Conservation (phyloP, 2,329 filamentous ascomycete species). For the Pleomassaria siparia region DNA sequence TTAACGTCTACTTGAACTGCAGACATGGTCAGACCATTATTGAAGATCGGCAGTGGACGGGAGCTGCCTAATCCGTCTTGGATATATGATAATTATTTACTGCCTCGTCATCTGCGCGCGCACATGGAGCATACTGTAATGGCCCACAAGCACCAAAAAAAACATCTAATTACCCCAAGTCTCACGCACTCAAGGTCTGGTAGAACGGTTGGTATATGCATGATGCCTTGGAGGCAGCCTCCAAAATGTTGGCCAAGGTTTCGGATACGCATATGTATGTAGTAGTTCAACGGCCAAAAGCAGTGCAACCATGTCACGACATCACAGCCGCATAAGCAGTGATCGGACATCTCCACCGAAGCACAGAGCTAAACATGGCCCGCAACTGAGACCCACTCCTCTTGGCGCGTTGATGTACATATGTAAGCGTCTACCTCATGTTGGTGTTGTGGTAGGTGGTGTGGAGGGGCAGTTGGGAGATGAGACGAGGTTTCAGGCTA, state of each 20-base stretch:
- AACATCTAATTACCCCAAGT: not conserved
- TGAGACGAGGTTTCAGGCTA: too few species aligned
- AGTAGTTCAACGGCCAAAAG: not conserved
- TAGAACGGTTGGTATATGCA: not conserved
- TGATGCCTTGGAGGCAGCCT: not conserved
- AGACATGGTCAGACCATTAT: not conserved
- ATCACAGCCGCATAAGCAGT: too few species aligned
- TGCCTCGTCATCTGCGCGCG: too few species aligned
- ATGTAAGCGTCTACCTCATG: too few species aligned
- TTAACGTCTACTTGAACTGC: not conserved
- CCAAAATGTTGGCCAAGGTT: not conserved
- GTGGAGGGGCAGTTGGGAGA: too few species aligned
- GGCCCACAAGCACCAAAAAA: too few species aligned
- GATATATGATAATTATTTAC: not conserved
- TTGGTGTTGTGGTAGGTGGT: too few species aligned
- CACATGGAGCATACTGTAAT: too few species aligned
- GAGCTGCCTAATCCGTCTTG: not conserved
- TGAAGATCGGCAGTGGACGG: not conserved
- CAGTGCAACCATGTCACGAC: not conserved
- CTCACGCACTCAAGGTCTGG: not conserved
- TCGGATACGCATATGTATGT: slow-evolving; percentile 1
- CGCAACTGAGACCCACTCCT: too few species aligned
- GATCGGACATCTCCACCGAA: not conserved
- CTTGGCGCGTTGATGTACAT: too few species aligned
- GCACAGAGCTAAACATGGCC: too few species aligned